Base-by-base conservation (phyloP, 441 rosid species). In the Arabidopsis hybrid region DNA sequence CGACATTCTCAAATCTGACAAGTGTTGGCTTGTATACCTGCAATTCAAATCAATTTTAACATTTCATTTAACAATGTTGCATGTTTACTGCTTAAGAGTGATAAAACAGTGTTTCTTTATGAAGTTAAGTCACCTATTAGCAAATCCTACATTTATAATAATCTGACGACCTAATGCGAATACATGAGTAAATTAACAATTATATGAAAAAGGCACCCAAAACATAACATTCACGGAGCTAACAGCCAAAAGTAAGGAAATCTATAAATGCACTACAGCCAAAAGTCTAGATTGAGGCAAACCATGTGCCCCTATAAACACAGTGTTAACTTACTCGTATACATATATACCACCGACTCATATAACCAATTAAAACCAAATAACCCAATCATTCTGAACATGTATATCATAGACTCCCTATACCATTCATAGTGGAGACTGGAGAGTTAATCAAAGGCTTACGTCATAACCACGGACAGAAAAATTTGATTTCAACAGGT, bases 1-100 rank as follows among this genome's bases (percentile, higher is more conserved):
- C 99, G 17, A 78, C 89, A 81, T 67, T 80, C 71, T 84, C 84
- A 80, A 95, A 95, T 82, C 88, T 80, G 73, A 74, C 74, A 59
- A 90, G 84, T 13, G 95, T 83, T 66, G 99, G 97, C 82, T 87
- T 83, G 78, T 89, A 95, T 34, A 90, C 95, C 99, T 95, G 86
- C 76, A 84, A 75, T 57, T 74, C 79, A 83, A 11, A 49, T 43
- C 62, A 75, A 65, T 55, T 31, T 47, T 12, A 77, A 65, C 13
- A 67, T 42, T 64, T 65, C 18, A 65, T 16, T 12, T 56, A 52
- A 36, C 31, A 36, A 17, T 32, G 49, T 40, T 3, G 29, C 3
- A n/a, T 7, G 21, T 34, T 31, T 50, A 61, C 59, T 32, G 65
- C 42, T 71, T 50, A 8, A 52, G 42, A 51, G 67, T 32, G 45